Evolutionary conservation across 768 basidiomycete species (phyloP).

Genomic region (Boletus subcaerulescens): DNA sequence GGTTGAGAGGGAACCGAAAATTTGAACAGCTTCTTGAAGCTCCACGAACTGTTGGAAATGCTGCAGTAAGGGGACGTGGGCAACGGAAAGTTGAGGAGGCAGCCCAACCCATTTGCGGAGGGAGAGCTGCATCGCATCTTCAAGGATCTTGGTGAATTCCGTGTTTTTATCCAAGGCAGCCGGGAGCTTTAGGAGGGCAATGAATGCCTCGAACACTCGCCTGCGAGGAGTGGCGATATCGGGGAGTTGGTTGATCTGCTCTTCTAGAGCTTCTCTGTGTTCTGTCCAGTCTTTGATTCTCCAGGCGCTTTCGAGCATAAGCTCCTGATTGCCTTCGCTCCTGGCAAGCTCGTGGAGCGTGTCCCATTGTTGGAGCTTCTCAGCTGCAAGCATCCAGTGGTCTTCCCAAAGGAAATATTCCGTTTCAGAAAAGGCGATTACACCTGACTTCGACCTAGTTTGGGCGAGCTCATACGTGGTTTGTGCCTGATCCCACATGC

Average conservation of each 20-base stretch:
- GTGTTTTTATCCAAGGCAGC: slow-evolving; percentile 77
- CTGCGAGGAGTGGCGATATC: slow-evolving; percentile 93
- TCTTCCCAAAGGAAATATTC: slow-evolving; percentile 99
- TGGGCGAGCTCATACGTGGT: slow-evolving; percentile 89
- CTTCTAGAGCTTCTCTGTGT: slow-evolving; percentile 72
- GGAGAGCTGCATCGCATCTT: slow-evolving; percentile 95
- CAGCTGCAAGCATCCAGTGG: slow-evolving; percentile 94
- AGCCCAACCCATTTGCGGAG: slow-evolving; percentile 94
- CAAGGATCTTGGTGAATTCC: slow-evolving; percentile 84
- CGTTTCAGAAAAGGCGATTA: slow-evolving; percentile 86
- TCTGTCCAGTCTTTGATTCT: slow-evolving; percentile 89
- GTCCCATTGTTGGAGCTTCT: slow-evolving; percentile 99
- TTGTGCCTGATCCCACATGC: slow-evolving; percentile 94
- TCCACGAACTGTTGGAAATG: slow-evolving; percentile 99
- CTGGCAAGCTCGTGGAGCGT: slow-evolving; percentile 87
- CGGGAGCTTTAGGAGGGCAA: slow-evolving; percentile 83
- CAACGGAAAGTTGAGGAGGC: slow-evolving; percentile 81
- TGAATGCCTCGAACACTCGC: slow-evolving; percentile 95
- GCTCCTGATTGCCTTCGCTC: slow-evolving; percentile 85
- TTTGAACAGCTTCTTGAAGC: slow-evolving; percentile 91
- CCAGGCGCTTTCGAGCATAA: slow-evolving; percentile 95
- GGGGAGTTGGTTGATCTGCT: slow-evolving; percentile 72
- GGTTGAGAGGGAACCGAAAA: slow-evolving; percentile 84
- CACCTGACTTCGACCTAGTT: slow-evolving; percentile 73
- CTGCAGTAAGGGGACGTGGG: slow-evolving; percentile 91